Evolutionary conservation across 805 yeast species (phyloP).

Genomic region (Isabelozyma heimii): DNA sequence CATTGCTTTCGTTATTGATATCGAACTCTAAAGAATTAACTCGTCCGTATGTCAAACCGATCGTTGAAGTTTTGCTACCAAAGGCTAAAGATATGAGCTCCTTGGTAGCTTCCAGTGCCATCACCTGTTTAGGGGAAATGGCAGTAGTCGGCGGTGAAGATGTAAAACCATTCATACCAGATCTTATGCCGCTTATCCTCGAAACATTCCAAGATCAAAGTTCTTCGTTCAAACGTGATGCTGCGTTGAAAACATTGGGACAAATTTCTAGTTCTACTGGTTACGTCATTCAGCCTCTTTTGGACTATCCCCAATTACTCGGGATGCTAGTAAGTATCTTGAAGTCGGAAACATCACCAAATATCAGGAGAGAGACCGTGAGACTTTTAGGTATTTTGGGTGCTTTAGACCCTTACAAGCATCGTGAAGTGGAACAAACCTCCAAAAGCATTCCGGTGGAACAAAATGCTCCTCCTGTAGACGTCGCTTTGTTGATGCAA

Average conservation of each 20-base stretch:
- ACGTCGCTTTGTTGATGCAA: conserved; percentile 84
- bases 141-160: conserved; percentile 87
- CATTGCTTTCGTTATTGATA: conserved; percentile 68
- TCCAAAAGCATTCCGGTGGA: conserved; percentile 58
- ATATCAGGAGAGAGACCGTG: conserved; percentile 83
- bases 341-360: conserved; percentile 72
- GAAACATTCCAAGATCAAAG: conserved; percentile 92
- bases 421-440: conserved; percentile 81
- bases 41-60: conserved; percentile 86
- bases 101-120: conserved; percentile 82
- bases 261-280: conserved; percentile 90
- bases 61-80: conserved; percentile 80
- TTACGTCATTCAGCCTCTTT: conserved; percentile 87
- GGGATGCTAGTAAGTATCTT: conserved; percentile 79
- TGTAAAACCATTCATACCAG: conserved; percentile 65
- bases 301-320: conserved; percentile 87
- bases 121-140: conserved; percentile 84
- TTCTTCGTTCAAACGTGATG: conserved; percentile 81
- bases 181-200: conserved; percentile 81
- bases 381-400: conserved; percentile 89
- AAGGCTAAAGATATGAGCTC: conserved; percentile 70
- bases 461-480: conserved; percentile 86
- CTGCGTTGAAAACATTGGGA: conserved; percentile 84
- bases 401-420: conserved; percentile 95
- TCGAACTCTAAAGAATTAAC: conserved; percentile 79